A percentile compares a stretch with the other conserved stretches of the same genome.
These are phyloP conservation scores for Coemansia sp. DNA, from an alignment of 192 early-diverging fungal genomes.

Conservation along the genomic window DNA sequence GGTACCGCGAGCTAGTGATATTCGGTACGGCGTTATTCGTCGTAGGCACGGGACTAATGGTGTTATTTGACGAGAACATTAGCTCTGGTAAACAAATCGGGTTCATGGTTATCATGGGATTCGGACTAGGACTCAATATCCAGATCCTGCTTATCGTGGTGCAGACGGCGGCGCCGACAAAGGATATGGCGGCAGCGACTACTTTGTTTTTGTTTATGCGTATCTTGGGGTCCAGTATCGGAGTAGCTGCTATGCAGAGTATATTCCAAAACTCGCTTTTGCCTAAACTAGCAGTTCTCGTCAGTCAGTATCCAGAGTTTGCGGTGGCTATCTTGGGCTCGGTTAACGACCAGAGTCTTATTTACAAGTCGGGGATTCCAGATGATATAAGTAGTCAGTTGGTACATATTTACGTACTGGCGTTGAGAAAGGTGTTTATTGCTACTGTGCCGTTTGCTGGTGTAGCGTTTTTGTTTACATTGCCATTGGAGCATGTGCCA, in stretches of 20 bases:
- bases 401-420: constrained; percentile 57
- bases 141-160: constrained; percentile 67
- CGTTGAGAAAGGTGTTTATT: constrained; percentile 60
- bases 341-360: constrained; percentile 38
- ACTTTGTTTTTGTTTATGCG: constrained; percentile 69
- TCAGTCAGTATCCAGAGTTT: constrained; percentile 26
- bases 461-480: constrained; percentile 49
- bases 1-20: constrained; percentile 55
- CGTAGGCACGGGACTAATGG: constrained; percentile 60
- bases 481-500: constrained; percentile 58
- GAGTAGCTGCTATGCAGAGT: constrained; percentile 61
- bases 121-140: constrained; percentile 63
- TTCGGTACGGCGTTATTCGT: constrained; percentile 60
- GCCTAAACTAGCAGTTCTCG: constrained; percentile 21
- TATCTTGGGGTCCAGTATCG: constrained; percentile 61
- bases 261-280: constrained; percentile 56
- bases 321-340: constrained; percentile 10
- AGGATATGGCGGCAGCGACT: constrained; percentile 69
- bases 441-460: constrained; percentile 59
- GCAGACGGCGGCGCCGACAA: constrained; percentile 62
- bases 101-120: constrained; percentile 58
- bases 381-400: constrained; percentile 25
- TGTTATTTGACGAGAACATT: constrained; percentile 59
- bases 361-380: constrained; percentile 44
- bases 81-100: constrained; percentile 58